Conservation (phyloP, 2,329 filamentous ascomycete species). For the Anisogramma anomala region DNA sequence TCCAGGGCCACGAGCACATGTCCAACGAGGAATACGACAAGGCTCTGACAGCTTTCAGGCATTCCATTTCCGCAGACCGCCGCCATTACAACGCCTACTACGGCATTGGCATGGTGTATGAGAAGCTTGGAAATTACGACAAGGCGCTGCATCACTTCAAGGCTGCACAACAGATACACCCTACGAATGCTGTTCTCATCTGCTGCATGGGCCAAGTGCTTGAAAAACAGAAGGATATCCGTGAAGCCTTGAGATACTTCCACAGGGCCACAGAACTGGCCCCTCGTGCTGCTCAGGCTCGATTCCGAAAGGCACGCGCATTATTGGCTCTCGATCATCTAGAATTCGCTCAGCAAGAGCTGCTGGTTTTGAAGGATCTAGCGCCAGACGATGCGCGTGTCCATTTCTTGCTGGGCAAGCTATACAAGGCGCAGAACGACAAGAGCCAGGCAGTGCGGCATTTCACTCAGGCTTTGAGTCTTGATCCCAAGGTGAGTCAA, state of each 20-base stretch:
- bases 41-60: conserved; percentile 74
- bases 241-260: conserved; percentile 70
- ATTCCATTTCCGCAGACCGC: conserved; percentile 72
- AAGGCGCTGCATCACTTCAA: conserved; percentile 88
- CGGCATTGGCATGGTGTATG: conserved; percentile 70
- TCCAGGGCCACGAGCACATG: conserved; percentile 93
- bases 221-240: conserved; percentile 76
- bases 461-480: conserved; percentile 86
- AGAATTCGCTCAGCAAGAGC: conserved; percentile 64
- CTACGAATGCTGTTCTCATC: conserved; percentile 82
- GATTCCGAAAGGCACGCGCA: conserved; percentile 86
- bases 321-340: conserved; percentile 64
- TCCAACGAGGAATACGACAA: conserved; percentile 97
- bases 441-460: conserved; percentile 77
- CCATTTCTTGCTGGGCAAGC: conserved; percentile 82
- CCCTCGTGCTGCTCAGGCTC: conserved; percentile 67
- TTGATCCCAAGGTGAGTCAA: conserved; percentile 79
- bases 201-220: conserved; percentile 85
- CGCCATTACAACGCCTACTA: conserved; percentile 99
- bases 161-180: conserved; percentile 79
- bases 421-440: conserved; percentile 62
- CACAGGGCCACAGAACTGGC: conserved; percentile 71
- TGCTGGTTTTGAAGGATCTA: conserved; percentile 79
- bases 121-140: conserved; percentile 82
- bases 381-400: conserved; percentile 93